Evolutionary conservation across 768 basidiomycete genomes (phyloP).

Genomic region (Boletus rubropictus): DNA sequence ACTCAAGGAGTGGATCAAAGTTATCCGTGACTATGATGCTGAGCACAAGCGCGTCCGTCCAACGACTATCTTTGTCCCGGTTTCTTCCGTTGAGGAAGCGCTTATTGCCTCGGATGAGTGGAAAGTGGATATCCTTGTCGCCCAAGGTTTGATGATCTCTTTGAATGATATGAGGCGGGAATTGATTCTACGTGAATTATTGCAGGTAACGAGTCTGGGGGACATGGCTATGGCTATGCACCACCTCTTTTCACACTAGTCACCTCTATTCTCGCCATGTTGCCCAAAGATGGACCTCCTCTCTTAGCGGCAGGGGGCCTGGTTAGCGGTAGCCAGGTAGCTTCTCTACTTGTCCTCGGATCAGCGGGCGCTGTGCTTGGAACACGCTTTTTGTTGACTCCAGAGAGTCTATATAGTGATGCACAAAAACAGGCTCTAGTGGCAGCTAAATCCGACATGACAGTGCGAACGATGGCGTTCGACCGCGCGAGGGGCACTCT

Average conservation of each 20-base stretch:
- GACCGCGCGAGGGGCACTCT: constrained; percentile 51
- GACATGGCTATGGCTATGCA: constrained; percentile 58
- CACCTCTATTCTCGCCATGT: constrained; percentile 43
- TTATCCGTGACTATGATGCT: constrained; percentile 51
- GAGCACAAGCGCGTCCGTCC: constrained; percentile 34
- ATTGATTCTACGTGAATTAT: constrained; percentile 1
- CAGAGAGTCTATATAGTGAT: constrained; percentile 55
- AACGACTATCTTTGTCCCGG: constrained; percentile 59
- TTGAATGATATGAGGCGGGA: background rate
- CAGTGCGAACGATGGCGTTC: constrained; percentile 59
- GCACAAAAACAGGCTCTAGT: constrained; percentile 50
- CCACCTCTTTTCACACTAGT: constrained; percentile 58
- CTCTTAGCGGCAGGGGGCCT: constrained; percentile 75
- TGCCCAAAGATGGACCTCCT: constrained; percentile 41
- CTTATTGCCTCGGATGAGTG: constrained; percentile 55
- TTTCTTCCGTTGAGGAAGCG: constrained; percentile 58
- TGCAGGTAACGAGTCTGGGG: constrained; percentile 73
- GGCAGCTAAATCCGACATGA: constrained; percentile 38
- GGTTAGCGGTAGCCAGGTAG: constrained; percentile 56
- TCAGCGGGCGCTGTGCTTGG: constrained; percentile 66
- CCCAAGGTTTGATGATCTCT: constrained; percentile 52
- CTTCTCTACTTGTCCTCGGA: constrained; percentile 59
- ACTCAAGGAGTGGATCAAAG: constrained; percentile 53
- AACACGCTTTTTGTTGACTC: constrained; percentile 67
- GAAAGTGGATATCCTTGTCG: constrained; percentile 69